These are phyloP conservation scores for Candida ficus DNA, from an alignment of 805 yeast genomes.

Conservation along the genomic window DNA sequence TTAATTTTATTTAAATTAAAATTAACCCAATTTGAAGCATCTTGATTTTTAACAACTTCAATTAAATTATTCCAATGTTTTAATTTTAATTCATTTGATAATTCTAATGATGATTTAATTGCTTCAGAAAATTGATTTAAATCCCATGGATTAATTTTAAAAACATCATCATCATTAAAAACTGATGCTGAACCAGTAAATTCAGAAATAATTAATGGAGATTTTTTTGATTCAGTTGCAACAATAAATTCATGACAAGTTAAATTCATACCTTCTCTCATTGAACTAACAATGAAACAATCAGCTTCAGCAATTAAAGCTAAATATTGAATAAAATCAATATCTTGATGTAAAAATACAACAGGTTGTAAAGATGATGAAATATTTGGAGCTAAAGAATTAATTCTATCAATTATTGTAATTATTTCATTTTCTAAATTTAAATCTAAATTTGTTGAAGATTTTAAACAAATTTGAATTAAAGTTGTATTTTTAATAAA, in stretches of 20 bases:
- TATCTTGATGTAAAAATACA: constrained; percentile 80
- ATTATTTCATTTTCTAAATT: constrained; percentile 70
- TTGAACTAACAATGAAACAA: constrained; percentile 78
- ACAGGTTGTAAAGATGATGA: constrained; percentile 72
- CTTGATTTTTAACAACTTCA: constrained; percentile 56
- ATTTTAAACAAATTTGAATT: constrained; percentile 75
- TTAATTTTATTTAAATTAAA: constrained; percentile 50
- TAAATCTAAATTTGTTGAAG: constrained; percentile 36
- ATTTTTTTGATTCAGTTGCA: constrained; percentile 62
- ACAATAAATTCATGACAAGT: constrained; percentile 93
- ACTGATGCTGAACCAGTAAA: constrained; percentile 92
- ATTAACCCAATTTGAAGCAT: constrained; percentile 71
- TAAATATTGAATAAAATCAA: constrained; percentile 83
- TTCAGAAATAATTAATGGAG: constrained; percentile 85
- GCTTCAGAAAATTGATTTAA: constrained; percentile 56
- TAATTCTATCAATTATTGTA: constrained; percentile 79
- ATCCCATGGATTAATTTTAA: constrained; percentile 91
- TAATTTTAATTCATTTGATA: constrained; percentile 54
- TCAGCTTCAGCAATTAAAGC: constrained; percentile 86
- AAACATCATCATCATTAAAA: constrained; percentile 58
- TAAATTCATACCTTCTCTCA: constrained; percentile 95
- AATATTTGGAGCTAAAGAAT: constrained; percentile 66
- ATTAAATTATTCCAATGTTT: constrained; percentile 59
- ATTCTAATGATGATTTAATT: constrained; percentile 58
- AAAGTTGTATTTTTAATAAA: constrained; percentile 65